Conservation (phyloP, 2,329 filamentous ascomycete genomes). For the Fusarium compactum region DNA sequence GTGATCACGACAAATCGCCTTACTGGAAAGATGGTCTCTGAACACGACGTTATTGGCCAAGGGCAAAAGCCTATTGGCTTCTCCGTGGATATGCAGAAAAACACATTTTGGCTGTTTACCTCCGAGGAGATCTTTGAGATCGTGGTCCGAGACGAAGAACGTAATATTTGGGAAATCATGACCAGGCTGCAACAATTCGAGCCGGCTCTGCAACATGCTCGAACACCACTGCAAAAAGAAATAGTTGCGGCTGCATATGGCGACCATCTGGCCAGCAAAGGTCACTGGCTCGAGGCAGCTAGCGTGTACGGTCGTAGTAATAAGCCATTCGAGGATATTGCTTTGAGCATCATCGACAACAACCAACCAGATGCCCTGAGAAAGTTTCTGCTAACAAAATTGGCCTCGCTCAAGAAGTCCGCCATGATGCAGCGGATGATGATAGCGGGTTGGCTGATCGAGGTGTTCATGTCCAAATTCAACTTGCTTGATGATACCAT, state of each 20-base stretch:
- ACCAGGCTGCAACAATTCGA: conserved; percentile 89
- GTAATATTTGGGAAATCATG: conserved; percentile 96
- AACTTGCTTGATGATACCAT: conserved; percentile 96
- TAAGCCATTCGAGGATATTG: conserved; percentile 97
- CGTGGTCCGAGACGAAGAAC: conserved; percentile 87
- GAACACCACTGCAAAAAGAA: conserved; percentile 84
- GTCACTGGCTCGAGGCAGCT: conserved; percentile 87
- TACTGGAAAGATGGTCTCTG: conserved; percentile 86
- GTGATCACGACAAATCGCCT: conserved; percentile 89
- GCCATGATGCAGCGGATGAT: conserved; percentile 93
- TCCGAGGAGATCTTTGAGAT: conserved; percentile 93
- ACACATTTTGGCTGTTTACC: conserved; percentile 97
- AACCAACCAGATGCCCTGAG: conserved; percentile 90
- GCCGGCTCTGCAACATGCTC: conserved; percentile 85
- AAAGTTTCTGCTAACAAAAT: conserved; percentile 88
- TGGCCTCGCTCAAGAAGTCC: conserved; percentile 83
- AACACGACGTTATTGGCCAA: conserved; percentile 85
- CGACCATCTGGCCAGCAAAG: conserved; percentile 85
- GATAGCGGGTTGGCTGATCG: conserved; percentile 94
- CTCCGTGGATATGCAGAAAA: conserved; percentile 90
- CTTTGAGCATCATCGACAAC: conserved; percentile 88
- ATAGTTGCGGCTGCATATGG: conserved; percentile 92
- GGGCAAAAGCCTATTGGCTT: conserved; percentile 86
- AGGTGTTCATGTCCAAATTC: conserved; percentile 97
- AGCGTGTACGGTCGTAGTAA: conserved; percentile 93